phyloP scores from a whole-genome alignment of 148 eudicot genomes.

The Pouteria glomerata region DNA sequence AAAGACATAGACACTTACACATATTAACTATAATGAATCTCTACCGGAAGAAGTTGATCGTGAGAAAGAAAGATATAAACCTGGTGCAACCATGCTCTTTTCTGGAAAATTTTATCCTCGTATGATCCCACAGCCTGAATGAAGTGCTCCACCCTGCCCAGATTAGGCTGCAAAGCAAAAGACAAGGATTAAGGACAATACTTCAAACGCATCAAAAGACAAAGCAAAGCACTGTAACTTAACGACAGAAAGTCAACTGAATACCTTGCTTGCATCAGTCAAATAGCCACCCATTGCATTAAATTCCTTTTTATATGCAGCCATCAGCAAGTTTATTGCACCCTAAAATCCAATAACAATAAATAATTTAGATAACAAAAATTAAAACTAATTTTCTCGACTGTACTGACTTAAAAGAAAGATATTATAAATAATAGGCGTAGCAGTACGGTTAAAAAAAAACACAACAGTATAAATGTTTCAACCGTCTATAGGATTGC shows the following conservation, averaged over 20 bases:
- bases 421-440: no score
- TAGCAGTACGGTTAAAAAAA: no score
- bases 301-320: constrained; percentile 89
- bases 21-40: neutral
- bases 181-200: neutral
- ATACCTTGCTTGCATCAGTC: constrained; percentile 91
- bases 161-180: constrained; percentile 51
- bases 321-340: constrained; percentile 80
- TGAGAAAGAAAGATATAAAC: constrained; percentile 23
- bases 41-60: neutral
- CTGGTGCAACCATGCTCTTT: constrained; percentile 84
- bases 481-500: no score
- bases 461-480: no score
- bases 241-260: constrained; percentile 9
- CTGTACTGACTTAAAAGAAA: neutral
- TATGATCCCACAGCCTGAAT: constrained; percentile 95
- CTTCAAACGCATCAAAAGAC: neutral
- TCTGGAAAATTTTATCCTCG: constrained; percentile 85
- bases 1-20: no score
- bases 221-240: constrained; percentile 3
- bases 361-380: neutral
- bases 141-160: constrained; percentile 72
- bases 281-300: constrained; percentile 68
- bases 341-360: constrained; percentile 37
- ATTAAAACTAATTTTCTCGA: neutral